These are phyloP conservation scores for Saccharum officinarum DNA, from an alignment of 176 grass and related monocot genomes.

Conservation along the genomic window DNA sequence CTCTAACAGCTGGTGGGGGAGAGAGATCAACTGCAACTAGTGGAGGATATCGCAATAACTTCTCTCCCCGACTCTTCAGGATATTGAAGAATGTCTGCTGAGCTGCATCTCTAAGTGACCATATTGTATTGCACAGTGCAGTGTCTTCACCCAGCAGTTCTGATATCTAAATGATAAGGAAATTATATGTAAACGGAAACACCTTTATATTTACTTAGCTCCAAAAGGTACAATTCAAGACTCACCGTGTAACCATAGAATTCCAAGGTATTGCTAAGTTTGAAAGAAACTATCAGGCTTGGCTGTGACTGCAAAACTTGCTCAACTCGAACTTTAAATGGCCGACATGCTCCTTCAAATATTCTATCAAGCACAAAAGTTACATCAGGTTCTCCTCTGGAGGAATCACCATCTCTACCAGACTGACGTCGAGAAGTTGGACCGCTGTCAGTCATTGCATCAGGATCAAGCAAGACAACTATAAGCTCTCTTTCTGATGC, in stretches of 20 bases:
- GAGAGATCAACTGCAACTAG: conserved; percentile 88
- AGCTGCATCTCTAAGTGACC: conserved; percentile 72
- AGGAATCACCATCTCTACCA: conserved; percentile 57
- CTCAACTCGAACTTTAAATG: conserved; percentile 97
- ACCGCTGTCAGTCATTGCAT: conserved; percentile 69
- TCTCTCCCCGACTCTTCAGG: conserved; percentile 82
- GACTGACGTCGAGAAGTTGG: conserved; percentile 53
- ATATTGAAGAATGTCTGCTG: conserved; percentile 94
- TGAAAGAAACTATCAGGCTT: conserved; percentile 85
- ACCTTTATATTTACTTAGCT: conserved; percentile 18
- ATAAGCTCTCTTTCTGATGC: conserved; percentile 98
- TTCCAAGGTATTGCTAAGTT: conserved; percentile 92
- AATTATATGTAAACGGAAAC: conserved; percentile 13
- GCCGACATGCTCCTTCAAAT: conserved; percentile 98
- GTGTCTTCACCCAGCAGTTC: conserved; percentile 85
- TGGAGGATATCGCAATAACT: conserved; percentile 84
- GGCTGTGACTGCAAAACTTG: conserved; percentile 98
- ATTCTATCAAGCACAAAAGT: conserved; percentile 94
- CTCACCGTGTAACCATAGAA: conserved; percentile 93
- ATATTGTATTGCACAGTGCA: conserved; percentile 83
- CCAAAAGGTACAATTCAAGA: conserved; percentile 25
- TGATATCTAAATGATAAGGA: conserved; percentile 71
- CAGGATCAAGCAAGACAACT: conserved; percentile 72
- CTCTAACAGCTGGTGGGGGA: conserved; percentile 79
- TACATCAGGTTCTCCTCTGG: conserved; percentile 64